A percentile compares a stretch with the other conserved stretches of the same genome.
These are phyloP conservation scores for Didymosphaeria variabile DNA, from an alignment of 2,329 filamentous ascomycete genomes.

Conservation along the genomic window DNA sequence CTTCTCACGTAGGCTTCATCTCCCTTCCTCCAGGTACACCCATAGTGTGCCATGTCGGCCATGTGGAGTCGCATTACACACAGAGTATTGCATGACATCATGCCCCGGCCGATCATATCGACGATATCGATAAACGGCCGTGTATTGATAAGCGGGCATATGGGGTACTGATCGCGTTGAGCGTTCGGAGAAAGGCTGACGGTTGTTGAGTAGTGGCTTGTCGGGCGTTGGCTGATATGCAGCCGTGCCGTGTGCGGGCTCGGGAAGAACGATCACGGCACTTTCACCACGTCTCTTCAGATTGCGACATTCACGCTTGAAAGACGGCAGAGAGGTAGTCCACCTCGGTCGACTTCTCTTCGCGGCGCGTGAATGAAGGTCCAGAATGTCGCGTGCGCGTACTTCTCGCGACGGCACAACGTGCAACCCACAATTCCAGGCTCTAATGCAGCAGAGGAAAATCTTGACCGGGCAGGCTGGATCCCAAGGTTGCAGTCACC, in stretches of 20 bases:
- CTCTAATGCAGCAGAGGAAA: background rate
- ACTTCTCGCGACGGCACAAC: background rate
- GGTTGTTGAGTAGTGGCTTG: background rate
- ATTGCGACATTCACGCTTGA: background rate
- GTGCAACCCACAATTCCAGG: background rate
- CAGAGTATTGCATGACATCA: conserved; percentile 10
- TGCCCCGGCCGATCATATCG: background rate
- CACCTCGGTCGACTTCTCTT: background rate
- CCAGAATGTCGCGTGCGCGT: background rate
- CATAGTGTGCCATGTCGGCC: background rate
- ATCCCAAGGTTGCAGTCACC: background rate
- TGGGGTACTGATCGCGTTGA: background rate
- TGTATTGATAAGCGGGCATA: background rate
- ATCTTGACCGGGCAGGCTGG: background rate
- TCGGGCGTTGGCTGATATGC: conserved; percentile 5
- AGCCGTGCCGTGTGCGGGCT: conserved; percentile 5
- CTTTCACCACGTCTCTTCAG: background rate
- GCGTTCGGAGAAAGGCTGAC: conserved; percentile 3
- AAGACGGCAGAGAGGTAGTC: background rate
- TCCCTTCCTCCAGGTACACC: background rate
- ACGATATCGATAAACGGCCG: background rate
- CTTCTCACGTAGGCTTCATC: conserved; percentile 4
- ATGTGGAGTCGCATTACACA: conserved; percentile 1
- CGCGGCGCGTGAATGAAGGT: background rate
- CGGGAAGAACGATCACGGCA: background rate